Evolutionary conservation across 2,329 filamentous ascomycete genomes (phyloP).

Genomic region (Penicillium sp.): DNA sequence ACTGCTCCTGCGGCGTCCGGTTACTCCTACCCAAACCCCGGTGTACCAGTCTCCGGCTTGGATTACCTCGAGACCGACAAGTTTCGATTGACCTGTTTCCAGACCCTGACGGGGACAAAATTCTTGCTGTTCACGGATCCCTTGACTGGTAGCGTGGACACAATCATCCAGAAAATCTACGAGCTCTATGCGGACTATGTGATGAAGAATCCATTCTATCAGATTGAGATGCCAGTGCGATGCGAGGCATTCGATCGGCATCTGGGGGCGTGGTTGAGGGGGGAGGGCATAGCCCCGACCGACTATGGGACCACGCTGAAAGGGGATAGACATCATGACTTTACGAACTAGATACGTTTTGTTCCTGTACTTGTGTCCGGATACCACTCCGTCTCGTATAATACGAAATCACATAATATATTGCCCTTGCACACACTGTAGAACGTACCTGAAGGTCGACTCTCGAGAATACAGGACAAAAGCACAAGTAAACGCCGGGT

Average conservation of each 20-base stretch:
- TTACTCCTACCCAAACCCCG: conserved; percentile 35
- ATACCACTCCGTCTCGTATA: conserved; percentile 17
- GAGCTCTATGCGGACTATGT: conserved; percentile 96
- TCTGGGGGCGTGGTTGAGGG: conserved; percentile 74
- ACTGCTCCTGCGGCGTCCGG: conserved; percentile 21
- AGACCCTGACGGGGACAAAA: conserved; percentile 89
- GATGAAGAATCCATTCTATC: conserved; percentile 99
- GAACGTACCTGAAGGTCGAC: conserved; percentile 15
- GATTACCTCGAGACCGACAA: conserved; percentile 92
- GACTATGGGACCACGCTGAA: background rate
- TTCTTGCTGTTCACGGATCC: conserved; percentile 94
- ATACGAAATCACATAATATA: conserved; percentile 26
- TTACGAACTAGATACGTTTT: conserved; percentile 25
- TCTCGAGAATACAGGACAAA: conserved; percentile 25
- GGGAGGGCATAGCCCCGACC: conserved; percentile 47
- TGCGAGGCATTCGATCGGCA: conserved; percentile 94
- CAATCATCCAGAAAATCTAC: conserved; percentile 80
- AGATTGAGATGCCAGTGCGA: conserved; percentile 93
- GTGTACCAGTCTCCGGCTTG: conserved; percentile 60
- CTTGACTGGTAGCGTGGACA: conserved; percentile 79
- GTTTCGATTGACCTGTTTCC: conserved; percentile 95
- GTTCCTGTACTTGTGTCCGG: conserved; percentile 15
- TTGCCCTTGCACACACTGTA: conserved; percentile 18
- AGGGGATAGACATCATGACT: conserved; percentile 20
- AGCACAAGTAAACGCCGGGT: conserved; percentile 35